Conservation (phyloP, 139 green algal genomes). For the Chlorella sp. region DNA sequence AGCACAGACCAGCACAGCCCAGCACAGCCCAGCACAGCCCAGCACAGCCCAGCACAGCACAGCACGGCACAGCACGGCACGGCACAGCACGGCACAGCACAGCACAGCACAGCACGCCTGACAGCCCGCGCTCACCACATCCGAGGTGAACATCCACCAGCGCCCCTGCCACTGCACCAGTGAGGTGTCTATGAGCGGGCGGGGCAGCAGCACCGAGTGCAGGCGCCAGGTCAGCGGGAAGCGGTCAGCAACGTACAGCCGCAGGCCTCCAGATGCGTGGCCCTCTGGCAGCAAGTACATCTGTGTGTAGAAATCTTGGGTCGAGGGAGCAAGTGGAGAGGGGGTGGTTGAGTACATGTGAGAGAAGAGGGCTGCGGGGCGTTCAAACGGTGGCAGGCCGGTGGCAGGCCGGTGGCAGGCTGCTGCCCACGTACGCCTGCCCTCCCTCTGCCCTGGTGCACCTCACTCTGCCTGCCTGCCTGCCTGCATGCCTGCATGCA, state of each 20-base stretch:
- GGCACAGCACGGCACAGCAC: too few relatives aligned
- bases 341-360: not conserved
- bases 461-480: not conserved
- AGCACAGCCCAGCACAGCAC: too few relatives aligned
- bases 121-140: constrained; percentile 13
- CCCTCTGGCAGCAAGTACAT: constrained; percentile 62
- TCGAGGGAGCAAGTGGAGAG: not conserved
- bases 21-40: too few relatives aligned
- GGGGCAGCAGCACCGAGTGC: constrained; percentile 31
- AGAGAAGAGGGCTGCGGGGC: not conserved
- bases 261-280: constrained; percentile 33
- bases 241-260: constrained; percentile 42
- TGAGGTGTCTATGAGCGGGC: constrained; percentile 45
- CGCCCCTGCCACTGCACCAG: constrained; percentile 34
- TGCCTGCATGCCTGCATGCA: not conserved
- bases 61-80: too few relatives aligned
- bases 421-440: not conserved
- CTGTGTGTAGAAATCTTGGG: not conserved
- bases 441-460: too few relatives aligned
- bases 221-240: constrained; percentile 48
- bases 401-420: too few relatives aligned
- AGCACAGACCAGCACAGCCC: too few relatives aligned
- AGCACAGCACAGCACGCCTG: too few relatives aligned
- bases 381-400: not conserved
- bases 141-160: constrained; percentile 53